These are phyloP conservation scores for Aulographum hederae DNA, from an alignment of 2,329 filamentous ascomycete species.

Conservation along the genomic window DNA sequence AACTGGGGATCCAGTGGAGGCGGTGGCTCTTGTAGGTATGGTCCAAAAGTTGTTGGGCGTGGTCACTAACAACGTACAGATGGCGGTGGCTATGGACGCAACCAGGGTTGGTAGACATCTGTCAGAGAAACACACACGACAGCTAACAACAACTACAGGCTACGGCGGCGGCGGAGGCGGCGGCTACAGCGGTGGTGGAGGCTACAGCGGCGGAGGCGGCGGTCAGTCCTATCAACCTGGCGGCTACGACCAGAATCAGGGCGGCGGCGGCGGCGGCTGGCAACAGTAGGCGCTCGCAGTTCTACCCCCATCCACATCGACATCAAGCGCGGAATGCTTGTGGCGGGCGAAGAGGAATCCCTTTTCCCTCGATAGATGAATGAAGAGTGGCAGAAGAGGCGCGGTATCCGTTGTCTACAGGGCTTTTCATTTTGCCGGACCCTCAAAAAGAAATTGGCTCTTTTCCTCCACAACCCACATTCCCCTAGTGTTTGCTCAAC, in stretches of 20 bases:
- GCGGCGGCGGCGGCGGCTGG: constrained; percentile 11
- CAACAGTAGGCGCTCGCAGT: constrained; percentile 11
- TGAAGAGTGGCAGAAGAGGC: too few species aligned
- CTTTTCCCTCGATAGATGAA: too few species aligned
- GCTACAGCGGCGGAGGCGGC: constrained; percentile 3
- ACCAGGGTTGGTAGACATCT: constrained; percentile 5
- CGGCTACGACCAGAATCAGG: constrained; percentile 5
- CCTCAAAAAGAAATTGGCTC: too few species aligned
- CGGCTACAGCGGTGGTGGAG: neutral
- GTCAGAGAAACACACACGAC: neutral
- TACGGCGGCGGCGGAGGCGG: constrained; percentile 13
- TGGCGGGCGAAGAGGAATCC: too few species aligned
- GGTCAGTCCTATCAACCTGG: constrained; percentile 3
- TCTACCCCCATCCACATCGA: too few species aligned
- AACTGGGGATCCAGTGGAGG: constrained; percentile 1
- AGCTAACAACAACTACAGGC: neutral
- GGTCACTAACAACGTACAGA: constrained; percentile 2
- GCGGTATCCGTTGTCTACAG: too few species aligned
- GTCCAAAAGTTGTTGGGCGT: neutral
- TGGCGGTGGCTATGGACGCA: constrained; percentile 10
- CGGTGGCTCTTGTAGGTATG: neutral
- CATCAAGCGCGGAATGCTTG: too few species aligned
- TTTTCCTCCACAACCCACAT: too few species aligned
- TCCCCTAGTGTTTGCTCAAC: too few species aligned
- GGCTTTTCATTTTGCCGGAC: too few species aligned